A percentile compares a stretch with the other conserved stretches of the same genome.
phyloP scores from a whole-genome alignment of 1,284 basidiomycete species.

The Ceratobasidium sp. region DNA sequence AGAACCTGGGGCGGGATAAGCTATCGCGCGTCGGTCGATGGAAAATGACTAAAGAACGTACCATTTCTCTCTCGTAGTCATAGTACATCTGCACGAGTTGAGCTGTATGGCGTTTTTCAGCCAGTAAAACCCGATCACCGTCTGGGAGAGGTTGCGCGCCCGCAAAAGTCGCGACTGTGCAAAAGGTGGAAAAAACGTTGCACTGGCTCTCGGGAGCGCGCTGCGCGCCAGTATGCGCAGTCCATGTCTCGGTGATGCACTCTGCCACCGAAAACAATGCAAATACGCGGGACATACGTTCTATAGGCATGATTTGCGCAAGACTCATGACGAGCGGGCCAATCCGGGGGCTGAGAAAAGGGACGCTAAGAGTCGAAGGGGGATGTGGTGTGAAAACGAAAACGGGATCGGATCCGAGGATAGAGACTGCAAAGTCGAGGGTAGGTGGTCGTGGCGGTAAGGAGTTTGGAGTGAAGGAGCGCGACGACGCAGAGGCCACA shows the following conservation, averaged over 20 bases:
- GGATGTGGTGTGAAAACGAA: slow-evolving; percentile 25
- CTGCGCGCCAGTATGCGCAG: slow-evolving; percentile 1
- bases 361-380: neutral
- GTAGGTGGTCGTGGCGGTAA: neutral
- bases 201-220: slow-evolving; percentile 37
- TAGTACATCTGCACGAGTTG: slow-evolving; percentile 20
- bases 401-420: slow-evolving; percentile 27
- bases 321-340: neutral
- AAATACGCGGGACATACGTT: slow-evolving; percentile 34
- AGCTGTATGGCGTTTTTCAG: neutral
- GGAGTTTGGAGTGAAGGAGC: neutral
- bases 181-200: slow-evolving; percentile 33
- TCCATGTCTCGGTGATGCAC: slow-evolving; percentile 18
- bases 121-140: neutral
- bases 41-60: neutral
- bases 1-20: neutral
- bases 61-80: slow-evolving; percentile 36
- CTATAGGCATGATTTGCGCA: slow-evolving; percentile 9
- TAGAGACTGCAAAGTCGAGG: slow-evolving; percentile 24
- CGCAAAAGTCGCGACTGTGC: slow-evolving; percentile 32
- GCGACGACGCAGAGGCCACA: neutral
- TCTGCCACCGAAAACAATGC: slow-evolving; percentile 23
- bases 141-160: slow-evolving; percentile 20
- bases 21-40: neutral
- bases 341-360: slow-evolving; percentile 14